Evolutionary conservation across 208 protist genomes (phyloP).

Genomic region (Endotrypanum monterogeii): DNA sequence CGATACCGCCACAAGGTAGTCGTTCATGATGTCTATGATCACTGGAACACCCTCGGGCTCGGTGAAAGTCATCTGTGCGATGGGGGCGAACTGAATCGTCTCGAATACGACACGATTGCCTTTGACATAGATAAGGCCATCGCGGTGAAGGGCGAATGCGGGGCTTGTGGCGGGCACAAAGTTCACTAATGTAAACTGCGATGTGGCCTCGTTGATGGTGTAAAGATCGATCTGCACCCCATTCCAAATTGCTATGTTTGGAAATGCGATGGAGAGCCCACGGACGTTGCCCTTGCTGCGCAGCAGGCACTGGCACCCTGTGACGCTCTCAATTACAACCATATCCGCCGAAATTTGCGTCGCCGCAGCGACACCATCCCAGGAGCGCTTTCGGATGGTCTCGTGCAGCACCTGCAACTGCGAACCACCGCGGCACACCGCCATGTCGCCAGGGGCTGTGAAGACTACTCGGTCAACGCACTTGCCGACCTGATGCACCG

Average conservation of each 20-base stretch:
- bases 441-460: slow-evolving; percentile 59
- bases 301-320: slow-evolving; percentile 83
- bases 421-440: slow-evolving; percentile 48
- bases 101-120: slow-evolving; percentile 75
- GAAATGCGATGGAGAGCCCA: slow-evolving; percentile 82
- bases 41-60: slow-evolving; percentile 82
- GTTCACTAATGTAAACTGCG: slow-evolving; percentile 64
- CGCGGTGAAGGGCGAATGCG: slow-evolving; percentile 82
- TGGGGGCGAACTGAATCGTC: slow-evolving; percentile 74
- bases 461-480: slow-evolving; percentile 67
- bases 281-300: slow-evolving; percentile 72
- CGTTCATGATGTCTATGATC: slow-evolving; percentile 87
- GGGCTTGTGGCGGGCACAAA: slow-evolving; percentile 72
- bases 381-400: slow-evolving; percentile 80
- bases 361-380: slow-evolving; percentile 81
- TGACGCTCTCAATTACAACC: slow-evolving; percentile 86
- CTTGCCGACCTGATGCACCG: slow-evolving; percentile 69
- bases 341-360: slow-evolving; percentile 88
- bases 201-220: slow-evolving; percentile 85
- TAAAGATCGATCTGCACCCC: slow-evolving; percentile 89
- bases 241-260: slow-evolving; percentile 89
- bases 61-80: slow-evolving; percentile 87
- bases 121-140: slow-evolving; percentile 88
- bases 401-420: slow-evolving; percentile 86
- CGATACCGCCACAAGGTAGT: slow-evolving; percentile 86